A percentile compares a stretch with the other conserved stretches of the same genome.
Evolutionary conservation across 2,329 filamentous ascomycete species (phyloP).

Genomic region (Endoconidiophora laricicola): DNA sequence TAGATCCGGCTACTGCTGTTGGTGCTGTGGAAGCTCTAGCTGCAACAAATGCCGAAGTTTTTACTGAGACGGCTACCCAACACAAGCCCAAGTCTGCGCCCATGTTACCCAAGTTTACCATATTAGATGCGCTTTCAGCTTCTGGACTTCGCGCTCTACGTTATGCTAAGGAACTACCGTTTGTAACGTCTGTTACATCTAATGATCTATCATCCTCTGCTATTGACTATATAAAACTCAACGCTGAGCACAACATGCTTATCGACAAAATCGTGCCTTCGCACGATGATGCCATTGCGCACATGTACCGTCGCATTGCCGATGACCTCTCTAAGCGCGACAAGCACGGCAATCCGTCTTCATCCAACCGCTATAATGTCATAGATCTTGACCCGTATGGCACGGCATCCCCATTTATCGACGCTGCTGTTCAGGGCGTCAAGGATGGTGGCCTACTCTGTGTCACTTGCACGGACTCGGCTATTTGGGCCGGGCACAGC

Average conservation of each 20-base stretch:
- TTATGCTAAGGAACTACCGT: constrained; percentile 82
- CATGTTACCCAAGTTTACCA: constrained; percentile 44
- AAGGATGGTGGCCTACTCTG: constrained; percentile 73
- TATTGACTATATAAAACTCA: constrained; percentile 64
- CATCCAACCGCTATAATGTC: constrained; percentile 57
- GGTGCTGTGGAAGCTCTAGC: background rate
- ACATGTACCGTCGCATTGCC: constrained; percentile 69
- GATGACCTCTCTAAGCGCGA: constrained; percentile 30
- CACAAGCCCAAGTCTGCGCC: constrained; percentile 9
- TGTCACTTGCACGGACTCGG: constrained; percentile 91
- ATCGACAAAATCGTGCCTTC: constrained; percentile 53
- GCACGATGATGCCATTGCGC: constrained; percentile 67
- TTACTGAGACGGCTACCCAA: background rate
- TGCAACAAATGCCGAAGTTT: background rate
- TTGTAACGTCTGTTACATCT: constrained; percentile 63
- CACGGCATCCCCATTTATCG: constrained; percentile 80
- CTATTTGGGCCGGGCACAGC: constrained; percentile 83
- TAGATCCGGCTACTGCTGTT: background rate
- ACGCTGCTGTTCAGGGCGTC: constrained; percentile 74
- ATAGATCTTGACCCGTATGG: constrained; percentile 96
- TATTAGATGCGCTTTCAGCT: constrained; percentile 86
- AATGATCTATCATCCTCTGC: constrained; percentile 76
- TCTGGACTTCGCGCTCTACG: constrained; percentile 81
- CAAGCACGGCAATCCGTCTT: constrained; percentile 23
- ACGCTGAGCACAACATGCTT: constrained; percentile 69